phyloP scores from a whole-genome alignment of 2,329 filamentous ascomycete species.

The Beauveria caledonica region DNA sequence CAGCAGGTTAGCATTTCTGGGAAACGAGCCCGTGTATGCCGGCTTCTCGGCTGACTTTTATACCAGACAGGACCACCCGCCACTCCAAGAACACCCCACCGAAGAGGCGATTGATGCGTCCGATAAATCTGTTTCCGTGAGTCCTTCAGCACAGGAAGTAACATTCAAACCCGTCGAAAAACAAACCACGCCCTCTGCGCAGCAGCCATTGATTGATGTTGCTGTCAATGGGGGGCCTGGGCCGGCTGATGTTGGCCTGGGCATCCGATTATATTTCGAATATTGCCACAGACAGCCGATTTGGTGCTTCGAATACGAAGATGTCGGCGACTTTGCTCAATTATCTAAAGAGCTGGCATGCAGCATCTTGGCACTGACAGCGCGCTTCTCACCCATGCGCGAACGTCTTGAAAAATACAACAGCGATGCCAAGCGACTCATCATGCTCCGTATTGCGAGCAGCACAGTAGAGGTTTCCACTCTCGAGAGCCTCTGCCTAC shows the following conservation, averaged over 20 bases:
- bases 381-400: conserved; percentile 29
- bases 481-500: conserved; percentile 41
- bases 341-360: conserved; percentile 33
- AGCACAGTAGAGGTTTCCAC: conserved; percentile 40
- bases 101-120: conserved; percentile 25
- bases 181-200: conserved; percentile 16
- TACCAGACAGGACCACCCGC: conserved; percentile 6
- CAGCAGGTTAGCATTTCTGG: conserved; percentile 21
- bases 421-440: conserved; percentile 32
- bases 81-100: conserved; percentile 20
- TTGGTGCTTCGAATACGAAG: conserved; percentile 37
- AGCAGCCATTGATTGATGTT: not conserved
- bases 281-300: conserved; percentile 36
- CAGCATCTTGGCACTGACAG: conserved; percentile 32
- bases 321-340: conserved; percentile 25
- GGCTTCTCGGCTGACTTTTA: not conserved
- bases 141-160: conserved; percentile 20
- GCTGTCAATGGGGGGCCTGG: conserved; percentile 21
- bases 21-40: not conserved
- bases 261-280: conserved; percentile 33
- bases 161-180: not conserved
- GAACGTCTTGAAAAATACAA: conserved; percentile 27
- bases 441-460: conserved; percentile 43
- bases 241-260: conserved; percentile 25
- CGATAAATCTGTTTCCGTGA: conserved; percentile 27